Percentiles rank a stretch among this genome's conserved stretches.
Evolutionary conservation across 1,284 basidiomycete genomes (phyloP).

Genomic region (Neonothopanus nambi): DNA sequence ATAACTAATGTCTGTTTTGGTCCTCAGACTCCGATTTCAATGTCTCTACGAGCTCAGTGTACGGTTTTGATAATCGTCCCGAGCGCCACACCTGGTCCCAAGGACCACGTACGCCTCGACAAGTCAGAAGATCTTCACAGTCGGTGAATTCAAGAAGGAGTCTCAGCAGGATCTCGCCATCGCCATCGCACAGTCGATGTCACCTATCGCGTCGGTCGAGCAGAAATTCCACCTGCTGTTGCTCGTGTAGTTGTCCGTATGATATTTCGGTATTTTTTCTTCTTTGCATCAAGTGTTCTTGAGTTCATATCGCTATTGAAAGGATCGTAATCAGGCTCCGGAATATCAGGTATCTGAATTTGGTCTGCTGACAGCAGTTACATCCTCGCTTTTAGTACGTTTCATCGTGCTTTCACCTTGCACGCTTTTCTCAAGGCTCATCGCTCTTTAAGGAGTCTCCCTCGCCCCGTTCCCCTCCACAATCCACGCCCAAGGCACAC

Average conservation of each 20-base stretch:
- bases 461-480: background rate
- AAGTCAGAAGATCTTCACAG: too few relatives aligned
- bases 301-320: too few relatives aligned
- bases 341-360: background rate
- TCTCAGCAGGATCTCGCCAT: background rate
- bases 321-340: background rate
- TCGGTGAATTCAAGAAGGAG: background rate
- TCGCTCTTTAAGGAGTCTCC: conserved; percentile 4
- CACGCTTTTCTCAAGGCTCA: background rate
- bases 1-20: background rate
- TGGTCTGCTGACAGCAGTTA: conserved; percentile 5
- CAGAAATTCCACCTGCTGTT: conserved; percentile 3
- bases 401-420: background rate
- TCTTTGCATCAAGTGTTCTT: background rate
- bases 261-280: conserved; percentile 1
- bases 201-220: background rate
- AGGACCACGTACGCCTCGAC: background rate
- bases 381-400: conserved; percentile 11
- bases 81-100: background rate
- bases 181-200: background rate
- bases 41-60: background rate
- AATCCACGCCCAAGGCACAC: background rate
- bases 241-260: conserved; percentile 7
- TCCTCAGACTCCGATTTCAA: conserved; percentile 10
- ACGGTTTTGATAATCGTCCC: background rate